Percentiles rank a stretch among this genome's conserved stretches.
Conservation (phyloP, 78 protist species). For the Chrysochromulina parva region DNA sequence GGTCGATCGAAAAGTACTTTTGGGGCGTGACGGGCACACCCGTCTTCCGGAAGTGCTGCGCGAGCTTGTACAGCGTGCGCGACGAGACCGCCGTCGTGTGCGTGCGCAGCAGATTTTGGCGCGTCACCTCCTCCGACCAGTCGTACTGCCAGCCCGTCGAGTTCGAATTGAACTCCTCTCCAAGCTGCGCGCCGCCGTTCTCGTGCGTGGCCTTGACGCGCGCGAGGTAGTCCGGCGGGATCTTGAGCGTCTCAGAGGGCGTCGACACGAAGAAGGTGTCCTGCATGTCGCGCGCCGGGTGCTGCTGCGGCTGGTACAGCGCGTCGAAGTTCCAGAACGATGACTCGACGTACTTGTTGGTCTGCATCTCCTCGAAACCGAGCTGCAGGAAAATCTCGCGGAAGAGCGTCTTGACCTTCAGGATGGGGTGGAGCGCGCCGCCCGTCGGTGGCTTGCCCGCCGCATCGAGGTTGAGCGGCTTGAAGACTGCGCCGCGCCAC, state of each 20-base stretch:
- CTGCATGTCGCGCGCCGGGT: conserved; percentile 99
- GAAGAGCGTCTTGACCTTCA: conserved; percentile 90
- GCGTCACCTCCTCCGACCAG: conserved; percentile 92
- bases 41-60: neutral
- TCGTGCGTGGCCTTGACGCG: conserved; percentile 86
- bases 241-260: neutral
- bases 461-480: conserved; percentile 69
- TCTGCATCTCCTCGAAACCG: conserved; percentile 95
- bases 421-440: conserved; percentile 94
- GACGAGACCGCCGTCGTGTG: conserved; percentile 99
- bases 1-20: conserved; percentile 97
- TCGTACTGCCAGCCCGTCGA: conserved; percentile 66
- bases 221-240: conserved; percentile 87
- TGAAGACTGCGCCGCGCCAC: conserved; percentile 48
- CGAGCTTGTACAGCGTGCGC: conserved; percentile 79
- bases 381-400: conserved; percentile 65
- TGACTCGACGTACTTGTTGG: conserved; percentile 89
- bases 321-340: conserved; percentile 99
- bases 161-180: conserved; percentile 57
- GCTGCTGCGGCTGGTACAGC: conserved; percentile 97
- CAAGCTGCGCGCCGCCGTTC: conserved; percentile 87
- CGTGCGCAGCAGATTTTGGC: conserved; percentile 92
- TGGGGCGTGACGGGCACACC: conserved; percentile 72
- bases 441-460: conserved; percentile 41
- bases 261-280: conserved; percentile 97